A percentile compares a stretch with the other conserved stretches of the same genome.
Conservation (phyloP, 1,284 basidiomycete species). For the Ganoderma meredithae region DNA sequence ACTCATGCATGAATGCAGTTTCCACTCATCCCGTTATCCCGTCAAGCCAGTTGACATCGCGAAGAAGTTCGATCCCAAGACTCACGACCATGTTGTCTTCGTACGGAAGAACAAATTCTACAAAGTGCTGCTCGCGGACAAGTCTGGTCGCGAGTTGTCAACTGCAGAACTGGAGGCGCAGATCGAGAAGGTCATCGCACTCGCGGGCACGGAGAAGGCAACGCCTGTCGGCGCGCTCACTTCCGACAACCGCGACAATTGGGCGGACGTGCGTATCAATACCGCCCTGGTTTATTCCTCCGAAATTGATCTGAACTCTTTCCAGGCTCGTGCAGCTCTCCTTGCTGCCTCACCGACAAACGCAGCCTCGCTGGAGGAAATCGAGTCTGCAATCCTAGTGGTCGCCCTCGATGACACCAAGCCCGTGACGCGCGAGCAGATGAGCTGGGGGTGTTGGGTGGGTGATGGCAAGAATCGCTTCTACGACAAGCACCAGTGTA, state of each 20-base stretch:
- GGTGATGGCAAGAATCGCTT: constrained; percentile 94
- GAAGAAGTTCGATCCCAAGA: constrained; percentile 77
- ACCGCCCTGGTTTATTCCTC: neutral
- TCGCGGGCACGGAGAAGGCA: constrained; percentile 66
- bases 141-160: constrained; percentile 71
- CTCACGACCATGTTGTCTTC: constrained; percentile 91
- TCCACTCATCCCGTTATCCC: constrained; percentile 92
- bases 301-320: neutral
- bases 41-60: constrained; percentile 86
- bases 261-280: constrained; percentile 75
- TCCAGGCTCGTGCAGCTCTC: constrained; percentile 69
- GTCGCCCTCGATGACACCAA: constrained; percentile 86
- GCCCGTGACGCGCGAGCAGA: constrained; percentile 84
- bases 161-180: constrained; percentile 86
- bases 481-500: constrained; percentile 97
- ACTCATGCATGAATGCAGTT: constrained; percentile 50
- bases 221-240: constrained; percentile 86
- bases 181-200: constrained; percentile 78
- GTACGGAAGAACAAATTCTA: constrained; percentile 93
- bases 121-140: constrained; percentile 73
- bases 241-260: constrained; percentile 88
- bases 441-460: constrained; percentile 89
- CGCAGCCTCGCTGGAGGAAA: constrained; percentile 73
- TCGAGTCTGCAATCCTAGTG: constrained; percentile 91
- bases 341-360: constrained; percentile 74